Evolutionary conservation across 2,329 filamentous ascomycete genomes (phyloP), one percentile per base, ranked within the genome.

Genomic region (Tolypocladium cylindrosporum): DNA sequence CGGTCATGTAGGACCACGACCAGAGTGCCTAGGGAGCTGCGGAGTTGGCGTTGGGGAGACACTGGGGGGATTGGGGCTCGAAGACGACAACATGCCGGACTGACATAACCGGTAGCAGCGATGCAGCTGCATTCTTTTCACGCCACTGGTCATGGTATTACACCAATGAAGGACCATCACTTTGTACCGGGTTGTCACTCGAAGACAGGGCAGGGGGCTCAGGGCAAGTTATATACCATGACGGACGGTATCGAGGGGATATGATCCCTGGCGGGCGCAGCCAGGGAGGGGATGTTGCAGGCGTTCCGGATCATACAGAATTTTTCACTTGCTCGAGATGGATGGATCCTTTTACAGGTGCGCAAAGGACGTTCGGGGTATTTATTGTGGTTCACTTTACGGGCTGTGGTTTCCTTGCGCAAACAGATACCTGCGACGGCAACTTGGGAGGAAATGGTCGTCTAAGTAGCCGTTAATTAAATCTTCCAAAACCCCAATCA

Each of bases 1-100:
- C 73, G 61, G 74, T 76, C 65, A 74, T 76, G 72, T 76, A 75
- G 69, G 65, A 62, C 36, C 11, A 58, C 34, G 57, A 57, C 56
- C 52, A 36, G 43, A 55, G 42, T 40, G 57, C 42, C 24, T 43
- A 56, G 48, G 37, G 21, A 45, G 37, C 36, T 24, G 50, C 14
- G 34, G 16, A 7, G 19, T 53, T 4, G 42, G 10, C 41, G n/a
- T 48, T 36, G 54, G 41, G 24, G 21, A 41, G 24, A 27, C 7
- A n/a, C 16, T 37, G 11, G n/a, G 36, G 11, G 36, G 11, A 14
- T 27, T 4, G n/a, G 24, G n/a, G 13, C 10, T 34, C 13, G 24
- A 34, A 4, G 39, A 21, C 36, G 24, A 42, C 16, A 36, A n/a
- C 16, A 31, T 42, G 37, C 31, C 39, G 37, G 53, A 13, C 13